These are phyloP conservation scores for Saccharomycopsis vini DNA, from an alignment of 805 yeast genomes.

Conservation along the genomic window DNA sequence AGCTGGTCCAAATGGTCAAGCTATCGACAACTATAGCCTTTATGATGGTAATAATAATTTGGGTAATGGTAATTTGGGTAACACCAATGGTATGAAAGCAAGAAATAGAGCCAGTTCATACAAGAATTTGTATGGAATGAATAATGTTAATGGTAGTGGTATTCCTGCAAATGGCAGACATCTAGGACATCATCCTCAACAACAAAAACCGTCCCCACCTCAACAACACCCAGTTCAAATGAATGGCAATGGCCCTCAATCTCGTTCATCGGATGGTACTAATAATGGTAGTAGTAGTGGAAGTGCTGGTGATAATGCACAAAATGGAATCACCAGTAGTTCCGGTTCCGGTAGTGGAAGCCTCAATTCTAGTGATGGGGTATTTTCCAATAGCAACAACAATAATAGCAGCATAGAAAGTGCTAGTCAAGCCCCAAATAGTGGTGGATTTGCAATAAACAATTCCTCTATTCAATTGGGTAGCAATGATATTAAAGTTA, in stretches of 20 bases:
- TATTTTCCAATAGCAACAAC: slow-evolving; percentile 10
- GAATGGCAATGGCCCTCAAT: not conserved
- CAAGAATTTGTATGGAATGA: slow-evolving; percentile 6
- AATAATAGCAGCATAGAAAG: slow-evolving; percentile 8
- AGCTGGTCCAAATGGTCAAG: not conserved
- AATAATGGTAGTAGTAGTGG: not conserved
- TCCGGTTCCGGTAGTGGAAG: no score
- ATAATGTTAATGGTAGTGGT: not conserved
- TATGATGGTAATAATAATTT: slow-evolving; percentile 15
- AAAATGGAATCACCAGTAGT: slow-evolving; percentile 7
- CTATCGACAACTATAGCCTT: slow-evolving; percentile 16
- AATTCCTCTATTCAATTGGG: slow-evolving; percentile 7
- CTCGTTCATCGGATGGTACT: not conserved
- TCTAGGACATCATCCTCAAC: not conserved
- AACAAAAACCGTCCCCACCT: not conserved
- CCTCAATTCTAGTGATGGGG: slow-evolving; percentile 11
- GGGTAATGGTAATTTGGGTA: slow-evolving; percentile 14
- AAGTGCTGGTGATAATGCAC: not conserved
- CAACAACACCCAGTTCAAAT: not conserved
- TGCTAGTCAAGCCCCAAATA: slow-evolving; percentile 10
- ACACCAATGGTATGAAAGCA: not conserved
- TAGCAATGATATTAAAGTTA: no score
- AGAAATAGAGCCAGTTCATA: slow-evolving; percentile 15
- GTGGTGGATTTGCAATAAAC: slow-evolving; percentile 10
- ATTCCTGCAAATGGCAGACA: not conserved